These are phyloP conservation scores for Auxenochlorella pyrenoidosa DNA, from an alignment of 139 green algal genomes.

Conservation along the genomic window DNA sequence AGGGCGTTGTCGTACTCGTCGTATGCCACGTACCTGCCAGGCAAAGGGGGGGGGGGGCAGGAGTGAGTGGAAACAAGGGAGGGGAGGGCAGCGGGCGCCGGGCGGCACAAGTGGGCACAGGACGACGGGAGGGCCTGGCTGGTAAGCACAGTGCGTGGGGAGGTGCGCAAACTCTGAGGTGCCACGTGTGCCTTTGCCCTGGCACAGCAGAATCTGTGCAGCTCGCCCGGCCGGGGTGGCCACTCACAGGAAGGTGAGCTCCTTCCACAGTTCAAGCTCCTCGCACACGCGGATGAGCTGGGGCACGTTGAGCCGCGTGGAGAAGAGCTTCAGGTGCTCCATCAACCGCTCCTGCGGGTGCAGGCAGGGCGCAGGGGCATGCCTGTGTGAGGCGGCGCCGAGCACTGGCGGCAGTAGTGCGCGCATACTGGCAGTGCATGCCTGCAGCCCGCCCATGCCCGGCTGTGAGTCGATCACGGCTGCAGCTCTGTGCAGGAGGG, in stretches of 20 bases:
- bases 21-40: constrained; percentile 86
- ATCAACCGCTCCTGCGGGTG: constrained; percentile 86
- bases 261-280: constrained; percentile 95
- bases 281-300: constrained; percentile 96
- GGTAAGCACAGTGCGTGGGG: no score
- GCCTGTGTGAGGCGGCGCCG: not conserved
- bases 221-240: not conserved
- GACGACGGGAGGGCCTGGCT: no score
- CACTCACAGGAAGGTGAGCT: constrained; percentile 90
- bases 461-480: no score
- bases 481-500: no score
- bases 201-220: no score
- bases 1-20: constrained; percentile 99
- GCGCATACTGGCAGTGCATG: no score
- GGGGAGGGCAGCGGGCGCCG: not conserved
- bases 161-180: no score
- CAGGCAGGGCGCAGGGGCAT: not conserved
- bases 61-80: not conserved
- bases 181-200: not conserved
- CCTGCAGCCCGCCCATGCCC: no score
- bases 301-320: constrained; percentile 97
- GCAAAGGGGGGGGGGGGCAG: not conserved
- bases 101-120: no score
- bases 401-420: no score
- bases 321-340: constrained; percentile 99